Base-by-base conservation (phyloP, 495 filamentous ascomycete species). In the Hypoxylon subgilvum region DNA sequence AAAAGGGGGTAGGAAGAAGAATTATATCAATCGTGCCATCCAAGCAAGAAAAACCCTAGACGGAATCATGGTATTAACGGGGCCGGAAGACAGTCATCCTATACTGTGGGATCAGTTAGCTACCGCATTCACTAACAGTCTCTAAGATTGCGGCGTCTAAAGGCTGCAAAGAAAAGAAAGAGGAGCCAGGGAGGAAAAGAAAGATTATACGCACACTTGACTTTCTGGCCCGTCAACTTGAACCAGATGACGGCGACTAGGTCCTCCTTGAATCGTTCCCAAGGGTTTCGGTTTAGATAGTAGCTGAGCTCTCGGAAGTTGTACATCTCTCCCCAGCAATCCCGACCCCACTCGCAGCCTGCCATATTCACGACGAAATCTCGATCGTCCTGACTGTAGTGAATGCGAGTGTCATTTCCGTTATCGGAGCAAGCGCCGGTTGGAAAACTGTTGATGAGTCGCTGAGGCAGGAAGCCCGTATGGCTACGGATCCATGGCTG, bases 311-410 rank as follows among this genome's bases (percentile, higher is more conserved):
- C 87, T 10, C 93, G 87, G 75, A 89, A 99, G 63, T 86, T 85
- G 72, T 95, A 92, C 82, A 99, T 96, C 74, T 99, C 94, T 22
- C 88, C 85, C 94, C 95, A 97, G 69, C 94, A 99, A 75, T 99
- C 95, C 17, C 94, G 83, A 2, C 94, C 94, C 84, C 88, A 97
- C 67, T 93, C 88, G 69, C 94, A 99, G 2, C 95, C 95, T 1
- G 94, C 94, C 93, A 97, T 97, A 69, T 97, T 99, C 59, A 99
- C 92, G n/a, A 97, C 63, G 64, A 99, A 95, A 71, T 99, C 94
- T 13, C 89, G 82, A 38, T 92, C 92, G 25, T 84, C 77, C 72
- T 95, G 82, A 34, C 88, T 79, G 70, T 97, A 99, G 71, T 97
- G 96, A 27, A 96, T 85, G 3, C 80, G 76, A 0, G 82, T 79